Percentiles rank a stretch among this genome's conserved stretches.
These are phyloP conservation scores for Vitis hybrid DNA, from an alignment of 177 flowering plant species.

Conservation along the genomic window DNA sequence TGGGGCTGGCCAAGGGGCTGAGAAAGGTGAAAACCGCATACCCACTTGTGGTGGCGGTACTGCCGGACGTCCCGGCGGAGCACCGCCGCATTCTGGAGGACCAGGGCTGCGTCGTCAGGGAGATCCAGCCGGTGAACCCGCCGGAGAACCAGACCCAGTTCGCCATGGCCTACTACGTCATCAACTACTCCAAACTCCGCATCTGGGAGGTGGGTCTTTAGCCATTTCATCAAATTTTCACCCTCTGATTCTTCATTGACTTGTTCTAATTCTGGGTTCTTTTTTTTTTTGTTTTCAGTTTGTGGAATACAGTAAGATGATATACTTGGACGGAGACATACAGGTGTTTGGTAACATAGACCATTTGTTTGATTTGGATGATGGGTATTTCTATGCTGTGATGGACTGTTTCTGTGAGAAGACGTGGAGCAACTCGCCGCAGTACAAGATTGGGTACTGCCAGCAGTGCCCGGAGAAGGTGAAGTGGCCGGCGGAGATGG, in stretches of 20 bases:
- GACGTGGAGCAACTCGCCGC: slow-evolving; percentile 73
- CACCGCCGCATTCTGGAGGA: slow-evolving; percentile 42
- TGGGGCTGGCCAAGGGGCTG: slow-evolving; percentile 64
- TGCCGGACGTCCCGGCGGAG: slow-evolving; percentile 65
- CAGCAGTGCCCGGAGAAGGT: slow-evolving; percentile 80
- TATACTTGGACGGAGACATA: slow-evolving; percentile 89
- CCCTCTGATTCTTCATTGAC: not conserved
- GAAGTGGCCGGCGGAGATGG: slow-evolving; percentile 59
- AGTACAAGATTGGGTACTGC: slow-evolving; percentile 78
- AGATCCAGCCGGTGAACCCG: slow-evolving; percentile 54
- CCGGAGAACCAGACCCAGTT: slow-evolving; percentile 58
- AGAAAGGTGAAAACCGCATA: slow-evolving; percentile 48
- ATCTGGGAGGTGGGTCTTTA: slow-evolving; percentile 56
- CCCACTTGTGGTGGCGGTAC: slow-evolving; percentile 58
- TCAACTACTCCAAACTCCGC: slow-evolving; percentile 74
- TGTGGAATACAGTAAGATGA: slow-evolving; percentile 87
- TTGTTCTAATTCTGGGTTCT: too few relatives aligned
- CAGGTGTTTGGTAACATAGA: slow-evolving; percentile 89
- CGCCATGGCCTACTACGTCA: slow-evolving; percentile 68
- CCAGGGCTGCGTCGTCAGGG: slow-evolving; percentile 56
- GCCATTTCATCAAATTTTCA: not conserved
- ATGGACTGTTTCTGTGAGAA: slow-evolving; percentile 80
- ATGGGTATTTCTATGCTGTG: slow-evolving; percentile 73
- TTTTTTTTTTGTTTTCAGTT: slow-evolving; percentile 42
- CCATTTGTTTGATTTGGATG: slow-evolving; percentile 69